phyloP scores from a whole-genome alignment of 2,329 filamentous ascomycete genomes.

The Juglanconis sp. region DNA sequence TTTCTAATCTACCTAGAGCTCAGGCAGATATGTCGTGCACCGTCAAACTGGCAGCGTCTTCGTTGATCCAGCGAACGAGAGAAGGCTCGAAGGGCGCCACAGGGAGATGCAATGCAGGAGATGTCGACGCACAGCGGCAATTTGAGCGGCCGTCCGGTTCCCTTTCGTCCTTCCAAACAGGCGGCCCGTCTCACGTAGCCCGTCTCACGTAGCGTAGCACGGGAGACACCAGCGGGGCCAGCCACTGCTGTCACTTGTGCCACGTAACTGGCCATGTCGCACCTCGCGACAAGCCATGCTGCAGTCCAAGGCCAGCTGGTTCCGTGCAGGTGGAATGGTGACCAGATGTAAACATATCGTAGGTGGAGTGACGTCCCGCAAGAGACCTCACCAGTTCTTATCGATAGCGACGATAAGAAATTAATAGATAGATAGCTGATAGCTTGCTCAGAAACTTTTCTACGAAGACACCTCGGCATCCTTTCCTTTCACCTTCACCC shows the following conservation, averaged over 20 bases:
- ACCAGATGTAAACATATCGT: neutral
- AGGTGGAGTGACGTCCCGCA: neutral
- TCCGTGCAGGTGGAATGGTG: no score
- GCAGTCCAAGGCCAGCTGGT: neutral
- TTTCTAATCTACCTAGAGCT: conserved; percentile 2
- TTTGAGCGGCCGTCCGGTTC: neutral
- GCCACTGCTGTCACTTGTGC: conserved; percentile 8
- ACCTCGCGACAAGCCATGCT: neutral
- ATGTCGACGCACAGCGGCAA: no score
- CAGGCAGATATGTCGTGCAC: neutral
- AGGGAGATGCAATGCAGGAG: neutral
- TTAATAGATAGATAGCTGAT: no score
- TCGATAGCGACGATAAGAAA: neutral
- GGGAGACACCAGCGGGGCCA: neutral
- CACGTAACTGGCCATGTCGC: neutral
- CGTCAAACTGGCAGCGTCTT: neutral
- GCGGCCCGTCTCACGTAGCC: neutral
- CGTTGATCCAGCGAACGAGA: neutral
- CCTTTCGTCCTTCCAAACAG: neutral
- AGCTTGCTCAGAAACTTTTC: no score
- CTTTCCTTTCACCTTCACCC: neutral
- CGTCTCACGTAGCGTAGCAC: neutral
- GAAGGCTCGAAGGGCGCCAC: neutral
- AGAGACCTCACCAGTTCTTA: neutral
- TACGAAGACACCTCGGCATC: neutral